Base-by-base conservation (phyloP, 352 stramenopile genomes). In the Pythium scleroteichum region DNA sequence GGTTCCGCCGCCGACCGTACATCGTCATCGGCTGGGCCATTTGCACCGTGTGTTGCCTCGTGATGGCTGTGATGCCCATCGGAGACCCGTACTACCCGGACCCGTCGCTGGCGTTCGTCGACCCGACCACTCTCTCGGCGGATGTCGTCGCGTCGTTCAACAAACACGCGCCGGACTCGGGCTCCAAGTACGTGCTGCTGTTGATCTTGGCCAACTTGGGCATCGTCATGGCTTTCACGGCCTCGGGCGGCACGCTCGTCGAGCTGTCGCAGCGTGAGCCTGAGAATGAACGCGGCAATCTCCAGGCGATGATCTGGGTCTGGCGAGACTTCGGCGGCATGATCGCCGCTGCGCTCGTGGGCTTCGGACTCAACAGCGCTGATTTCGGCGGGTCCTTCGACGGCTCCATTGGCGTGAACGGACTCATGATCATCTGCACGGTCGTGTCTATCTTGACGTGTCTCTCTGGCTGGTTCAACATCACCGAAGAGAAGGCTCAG, bases 1-100 rank as follows among this genome's bases (percentile, higher is more conserved):
- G 87, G 22, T 85, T 86, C 49, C 87, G 86, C 41, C 73, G 87
- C 14, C 89, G 88, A 46, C 84, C 81, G 20, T 95, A 94, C 69
- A 90, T 96, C 59, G 68, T 87, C 23, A 76, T 94, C 50, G 89
- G 87, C 17, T 89, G 80, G 77, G 0, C 46, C 4, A 29, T 78
- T 2, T 76, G 53, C 39, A 22, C 50, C 2, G 24, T 62, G 7
- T 70, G 40, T 38, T 66, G 65, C n/a, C 33, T 78, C 26, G 22
- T 67, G 9, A 65, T 79, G 51, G 70, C 70, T 2, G 56, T 59
- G 24, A 48, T 59, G 16, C 49, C 59, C 20, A 60, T 77, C 19
- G 59, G 64, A 4, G 33, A 64, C 6, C 68, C 68, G 39, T 72
- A 65, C 53, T 68, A 68, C 49, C 53, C 53, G 7, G 59, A 72